These are phyloP conservation scores for Dactylellina leptospora DNA, from an alignment of 2,329 filamentous ascomycete species.

Conservation along the genomic window DNA sequence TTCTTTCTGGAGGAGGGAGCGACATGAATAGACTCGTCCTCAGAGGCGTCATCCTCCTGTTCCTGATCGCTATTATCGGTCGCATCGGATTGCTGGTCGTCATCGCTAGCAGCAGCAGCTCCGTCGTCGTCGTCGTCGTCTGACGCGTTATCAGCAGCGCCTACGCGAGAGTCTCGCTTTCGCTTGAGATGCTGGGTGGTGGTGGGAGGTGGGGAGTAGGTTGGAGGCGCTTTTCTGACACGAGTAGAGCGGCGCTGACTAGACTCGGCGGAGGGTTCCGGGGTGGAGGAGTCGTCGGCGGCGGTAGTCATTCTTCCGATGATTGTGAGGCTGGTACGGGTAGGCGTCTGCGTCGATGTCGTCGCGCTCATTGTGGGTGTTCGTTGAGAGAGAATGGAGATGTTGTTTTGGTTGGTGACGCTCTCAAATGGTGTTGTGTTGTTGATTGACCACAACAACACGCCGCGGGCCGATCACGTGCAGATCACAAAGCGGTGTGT, in stretches of 20 bases:
- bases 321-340: conserved; percentile 50
- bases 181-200: conserved; percentile 45
- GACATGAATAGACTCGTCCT: conserved; percentile 44
- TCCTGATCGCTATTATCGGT: conserved; percentile 40
- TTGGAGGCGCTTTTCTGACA: conserved; percentile 44
- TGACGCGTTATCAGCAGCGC: conserved; percentile 52
- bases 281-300: conserved; percentile 40
- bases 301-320: conserved; percentile 52
- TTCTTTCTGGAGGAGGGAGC: conserved; percentile 44
- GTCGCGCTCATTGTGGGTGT: conserved; percentile 50
- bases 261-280: conserved; percentile 50
- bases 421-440: conserved; percentile 33
- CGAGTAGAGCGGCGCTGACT: conserved; percentile 47
- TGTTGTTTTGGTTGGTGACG: conserved; percentile 22
- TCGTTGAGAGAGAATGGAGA: conserved; percentile 23
- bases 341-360: conserved; percentile 50
- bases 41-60: conserved; percentile 32
- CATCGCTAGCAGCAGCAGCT: conserved; percentile 32
- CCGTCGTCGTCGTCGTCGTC: conserved; percentile 48
- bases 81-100: conserved; percentile 49
- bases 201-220: conserved; percentile 51
- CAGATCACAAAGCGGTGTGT: too few species aligned
- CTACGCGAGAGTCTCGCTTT: conserved; percentile 52
- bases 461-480: neutral
- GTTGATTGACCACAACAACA: conserved; percentile 40